A percentile compares a stretch with the other conserved stretches of the same genome.
Conservation (phyloP, 2,329 filamentous ascomycete species). For the Colletotrichum limetticola region DNA sequence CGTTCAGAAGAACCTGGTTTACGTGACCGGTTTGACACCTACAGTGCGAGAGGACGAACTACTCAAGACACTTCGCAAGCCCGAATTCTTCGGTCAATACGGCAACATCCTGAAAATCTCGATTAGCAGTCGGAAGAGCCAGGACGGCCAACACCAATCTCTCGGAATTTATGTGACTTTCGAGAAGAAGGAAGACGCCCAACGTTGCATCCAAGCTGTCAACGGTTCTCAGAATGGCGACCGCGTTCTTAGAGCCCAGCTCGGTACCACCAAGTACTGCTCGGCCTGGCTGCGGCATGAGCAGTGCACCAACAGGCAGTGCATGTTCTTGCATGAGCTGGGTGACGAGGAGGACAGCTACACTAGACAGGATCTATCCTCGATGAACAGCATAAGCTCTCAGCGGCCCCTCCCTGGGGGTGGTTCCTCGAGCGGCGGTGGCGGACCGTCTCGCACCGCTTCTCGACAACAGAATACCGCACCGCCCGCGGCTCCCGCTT, state of each 20-base stretch:
- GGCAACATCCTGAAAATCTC: constrained; percentile 99
- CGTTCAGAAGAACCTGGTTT: constrained; percentile 98
- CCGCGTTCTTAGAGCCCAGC: constrained; percentile 79
- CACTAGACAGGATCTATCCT: constrained; percentile 91
- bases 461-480: constrained; percentile 61
- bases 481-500: constrained; percentile 49
- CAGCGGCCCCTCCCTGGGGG: constrained; percentile 70
- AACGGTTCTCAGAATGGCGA: constrained; percentile 94
- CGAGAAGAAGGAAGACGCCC: constrained; percentile 89
- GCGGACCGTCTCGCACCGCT: constrained; percentile 62
- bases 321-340: constrained; percentile 97
- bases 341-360: constrained; percentile 99
- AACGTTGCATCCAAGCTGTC: constrained; percentile 88
- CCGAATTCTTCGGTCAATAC: constrained; percentile 97
- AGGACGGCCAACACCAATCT: constrained; percentile 81
- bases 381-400: constrained; percentile 89
- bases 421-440: constrained; percentile 42
- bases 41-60: constrained; percentile 93
- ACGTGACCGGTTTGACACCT: constrained; percentile 94
- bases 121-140: constrained; percentile 91
- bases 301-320: constrained; percentile 93
- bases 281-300: constrained; percentile 96
- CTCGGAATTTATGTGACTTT: constrained; percentile 99
- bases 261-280: constrained; percentile 97
- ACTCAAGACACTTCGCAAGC: constrained; percentile 87